Percentiles rank a stretch among this genome's conserved stretches.
These are phyloP conservation scores for Panicum miliaceum DNA, from an alignment of 176 grass and related monocot species.

Conservation along the genomic window DNA sequence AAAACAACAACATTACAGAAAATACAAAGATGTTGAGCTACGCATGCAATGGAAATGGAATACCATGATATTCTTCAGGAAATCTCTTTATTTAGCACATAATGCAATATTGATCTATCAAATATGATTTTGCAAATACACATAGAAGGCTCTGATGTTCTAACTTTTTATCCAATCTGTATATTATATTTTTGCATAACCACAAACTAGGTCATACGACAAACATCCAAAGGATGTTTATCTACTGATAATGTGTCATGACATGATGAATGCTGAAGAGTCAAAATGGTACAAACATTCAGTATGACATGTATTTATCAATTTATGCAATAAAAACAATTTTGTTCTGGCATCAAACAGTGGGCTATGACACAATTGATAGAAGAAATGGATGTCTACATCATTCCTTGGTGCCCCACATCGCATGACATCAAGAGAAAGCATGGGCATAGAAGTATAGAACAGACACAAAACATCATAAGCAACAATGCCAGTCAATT, in stretches of 20 bases:
- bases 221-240: neutral
- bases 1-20: constrained; percentile 14
- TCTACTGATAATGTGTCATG: neutral
- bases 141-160: constrained; percentile 20
- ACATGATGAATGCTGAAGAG: constrained; percentile 11
- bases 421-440: constrained; percentile 30
- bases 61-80: neutral
- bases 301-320: neutral
- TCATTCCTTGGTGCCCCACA: neutral
- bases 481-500: constrained; percentile 10
- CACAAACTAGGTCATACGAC: constrained; percentile 2
- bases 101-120: neutral
- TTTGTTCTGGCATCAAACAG: neutral
- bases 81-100: neutral
- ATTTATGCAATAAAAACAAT: neutral
- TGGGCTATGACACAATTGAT: neutral
- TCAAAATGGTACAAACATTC: constrained; percentile 3
- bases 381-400: neutral
- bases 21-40: neutral
- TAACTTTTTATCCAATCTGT: neutral
- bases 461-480: constrained; percentile 40
- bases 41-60: neutral
- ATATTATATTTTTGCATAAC: constrained; percentile 11
- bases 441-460: neutral
- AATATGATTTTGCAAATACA: constrained; percentile 23